Evolutionary conservation across 352 stramenopile species (phyloP), one percentile per base, ranked within the genome.

Genomic region (Pythium chondricola): DNA sequence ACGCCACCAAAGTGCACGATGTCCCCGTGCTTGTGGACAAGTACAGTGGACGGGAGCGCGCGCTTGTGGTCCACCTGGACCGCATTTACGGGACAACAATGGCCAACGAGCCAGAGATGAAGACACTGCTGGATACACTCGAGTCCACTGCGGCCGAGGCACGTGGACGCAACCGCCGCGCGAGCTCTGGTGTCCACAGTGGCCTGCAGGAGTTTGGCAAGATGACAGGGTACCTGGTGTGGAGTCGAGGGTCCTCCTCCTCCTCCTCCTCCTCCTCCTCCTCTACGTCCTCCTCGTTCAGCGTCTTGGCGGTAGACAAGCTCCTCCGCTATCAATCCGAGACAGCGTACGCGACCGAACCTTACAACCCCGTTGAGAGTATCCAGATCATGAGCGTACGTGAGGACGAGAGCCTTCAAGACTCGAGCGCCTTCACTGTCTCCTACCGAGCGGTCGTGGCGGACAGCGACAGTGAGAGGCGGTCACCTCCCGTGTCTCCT

Each of bases 1-100:
- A 89, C 31, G 56, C 75, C 0, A 60, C 57, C 18, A 91, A 91
- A 52, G 47, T 72, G 3, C 58, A 73, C 3, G 75, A 86, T 21
- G 75, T 89, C 0, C 61, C 52, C 0, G 81, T 85, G 63, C 58
- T 82, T 14, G 6, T 81, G 0, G 61, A 77, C 3, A 62, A 68
- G 33, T 85, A 84, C 46, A 52, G 60, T 26, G 51, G 58, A 4
- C 67, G 77, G 11, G 78, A 91, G 49, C 50, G 58, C 13, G 62
- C 72, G 2, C 56, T 91, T 1, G 41, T 89, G 0, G 63, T 71
- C 13, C 77, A 88, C 29, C 51, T 91, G 10, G 77, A 91, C 51
- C 68, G 69, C 6, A 81, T 91, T 25, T 86, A 89, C 44, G 66
- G 67, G 8, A 85, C 80, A 0, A 36, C 29, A 4, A 43, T 91